Percentiles rank a stretch among this genome's conserved stretches.
These are phyloP conservation scores for Pyricularia sp. DNA, from an alignment of 2,329 filamentous ascomycete genomes.

Conservation along the genomic window DNA sequence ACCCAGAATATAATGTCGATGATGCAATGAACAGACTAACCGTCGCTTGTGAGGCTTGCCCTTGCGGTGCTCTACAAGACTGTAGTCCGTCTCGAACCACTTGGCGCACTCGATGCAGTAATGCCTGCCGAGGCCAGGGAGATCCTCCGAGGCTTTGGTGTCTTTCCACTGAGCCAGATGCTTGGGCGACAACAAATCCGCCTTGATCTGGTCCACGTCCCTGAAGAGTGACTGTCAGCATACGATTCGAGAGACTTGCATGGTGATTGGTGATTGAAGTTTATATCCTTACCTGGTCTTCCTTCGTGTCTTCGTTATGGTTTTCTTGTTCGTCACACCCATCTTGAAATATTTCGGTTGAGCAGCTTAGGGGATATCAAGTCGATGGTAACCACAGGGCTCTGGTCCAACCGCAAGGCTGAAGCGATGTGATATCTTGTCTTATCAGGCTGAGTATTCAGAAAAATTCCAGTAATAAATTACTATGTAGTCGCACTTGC, in stretches of 20 bases:
- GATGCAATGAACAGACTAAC: constrained; percentile 27
- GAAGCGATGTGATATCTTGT: not conserved
- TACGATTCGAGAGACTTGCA: not conserved
- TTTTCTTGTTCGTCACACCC: constrained; percentile 54
- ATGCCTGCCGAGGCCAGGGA: constrained; percentile 71
- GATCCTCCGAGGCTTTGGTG: constrained; percentile 69
- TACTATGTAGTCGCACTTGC: not conserved
- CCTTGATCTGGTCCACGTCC: constrained; percentile 84
- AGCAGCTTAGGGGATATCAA: not conserved
- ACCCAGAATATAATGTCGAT: not conserved
- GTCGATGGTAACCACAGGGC: not conserved
- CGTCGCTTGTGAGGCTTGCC: constrained; percentile 91
- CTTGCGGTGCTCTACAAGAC: constrained; percentile 60
- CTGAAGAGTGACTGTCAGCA: constrained; percentile 29
- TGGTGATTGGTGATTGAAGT: not conserved
- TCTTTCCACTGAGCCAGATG: constrained; percentile 71
- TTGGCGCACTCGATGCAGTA: constrained; percentile 93
- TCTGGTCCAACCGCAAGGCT: not conserved
- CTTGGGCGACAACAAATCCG: constrained; percentile 64
- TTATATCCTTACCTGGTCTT: constrained; percentile 43
- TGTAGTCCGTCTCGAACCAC: constrained; percentile 82
- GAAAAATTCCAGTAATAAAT: not conserved
- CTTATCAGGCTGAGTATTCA: not conserved
- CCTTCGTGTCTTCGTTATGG: constrained; percentile 62
- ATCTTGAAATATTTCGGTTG: constrained; percentile 29